phyloP scores from a whole-genome alignment of 2,329 filamentous ascomycete species.

The Colletotrichum caudatum region DNA sequence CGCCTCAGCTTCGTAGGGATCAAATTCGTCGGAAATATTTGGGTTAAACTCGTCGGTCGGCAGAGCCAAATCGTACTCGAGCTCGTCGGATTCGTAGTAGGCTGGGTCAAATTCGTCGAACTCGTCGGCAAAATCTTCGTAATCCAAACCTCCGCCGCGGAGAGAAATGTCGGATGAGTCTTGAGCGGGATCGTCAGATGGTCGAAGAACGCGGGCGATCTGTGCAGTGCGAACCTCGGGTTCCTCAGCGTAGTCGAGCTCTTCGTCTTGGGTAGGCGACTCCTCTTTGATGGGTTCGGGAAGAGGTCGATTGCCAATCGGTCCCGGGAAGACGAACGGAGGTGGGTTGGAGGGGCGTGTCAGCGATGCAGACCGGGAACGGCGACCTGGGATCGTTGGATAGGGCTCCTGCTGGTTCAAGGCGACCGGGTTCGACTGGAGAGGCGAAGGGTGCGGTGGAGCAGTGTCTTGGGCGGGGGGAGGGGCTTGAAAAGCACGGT shows the following conservation, averaged over 20 bases:
- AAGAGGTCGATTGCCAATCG: background rate
- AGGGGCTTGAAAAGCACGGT: conserved; percentile 27
- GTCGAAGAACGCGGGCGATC: conserved; percentile 27
- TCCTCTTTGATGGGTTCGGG: conserved; percentile 28
- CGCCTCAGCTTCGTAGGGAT: conserved; percentile 25
- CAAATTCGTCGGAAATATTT: conserved; percentile 21
- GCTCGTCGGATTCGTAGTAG: conserved; percentile 37
- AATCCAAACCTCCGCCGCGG: conserved; percentile 25
- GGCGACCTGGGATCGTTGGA: conserved; percentile 23
- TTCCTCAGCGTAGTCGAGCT: conserved; percentile 31
- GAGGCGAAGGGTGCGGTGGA: conserved; percentile 39
- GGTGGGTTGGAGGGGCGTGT: conserved; percentile 18
- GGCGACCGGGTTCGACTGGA: conserved; percentile 39
- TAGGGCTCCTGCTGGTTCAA: conserved; percentile 33
- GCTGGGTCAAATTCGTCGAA: conserved; percentile 31
- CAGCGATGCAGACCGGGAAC: conserved; percentile 33
- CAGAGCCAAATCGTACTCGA: conserved; percentile 29
- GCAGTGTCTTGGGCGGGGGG: conserved; percentile 29
- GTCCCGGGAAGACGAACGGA: background rate
- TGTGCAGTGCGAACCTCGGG: conserved; percentile 31
- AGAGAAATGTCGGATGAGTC: conserved; percentile 23
- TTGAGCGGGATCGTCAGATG: conserved; percentile 17
- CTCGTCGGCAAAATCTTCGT: conserved; percentile 28
- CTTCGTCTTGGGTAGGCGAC: background rate
- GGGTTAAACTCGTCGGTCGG: conserved; percentile 29